Percentiles rank a stretch among this genome's conserved stretches.
phyloP scores from a whole-genome alignment of 805 yeast genomes.

The Zygosaccharomyces rouxii region DNA sequence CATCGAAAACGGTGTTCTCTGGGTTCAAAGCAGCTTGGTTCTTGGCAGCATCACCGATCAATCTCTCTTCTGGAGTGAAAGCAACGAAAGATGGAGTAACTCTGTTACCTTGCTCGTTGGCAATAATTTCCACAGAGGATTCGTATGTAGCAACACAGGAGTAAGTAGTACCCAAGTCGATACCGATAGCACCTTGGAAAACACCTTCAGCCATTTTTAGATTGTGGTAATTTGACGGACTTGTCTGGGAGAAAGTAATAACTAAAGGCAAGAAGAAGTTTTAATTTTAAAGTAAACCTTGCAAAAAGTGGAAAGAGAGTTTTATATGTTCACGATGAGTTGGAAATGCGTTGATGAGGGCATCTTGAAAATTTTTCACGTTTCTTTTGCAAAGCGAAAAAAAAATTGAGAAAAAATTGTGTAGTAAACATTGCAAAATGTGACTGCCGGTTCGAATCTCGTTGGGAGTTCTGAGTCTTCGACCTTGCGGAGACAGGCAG shows the following conservation, averaged over 20 bases:
- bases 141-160: conserved; percentile 79
- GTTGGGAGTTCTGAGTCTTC: background rate
- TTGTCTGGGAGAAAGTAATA: conserved; percentile 7
- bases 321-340: conserved; percentile 15
- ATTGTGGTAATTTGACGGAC: conserved; percentile 19
- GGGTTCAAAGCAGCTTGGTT: conserved; percentile 80
- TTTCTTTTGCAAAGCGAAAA: conserved; percentile 10
- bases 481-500: background rate
- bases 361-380: conserved; percentile 23
- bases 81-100: conserved; percentile 80
- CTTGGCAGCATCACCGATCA: conserved; percentile 80
- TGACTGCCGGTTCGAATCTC: conserved; percentile 7
- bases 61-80: conserved; percentile 72
- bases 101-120: conserved; percentile 84
- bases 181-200: conserved; percentile 99
- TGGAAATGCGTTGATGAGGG: conserved; percentile 6
- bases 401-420: conserved; percentile 1
- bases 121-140: conserved; percentile 72
- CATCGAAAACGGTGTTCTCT: conserved; percentile 73
- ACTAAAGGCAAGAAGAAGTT: conserved; percentile 2
- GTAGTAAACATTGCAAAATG: background rate
- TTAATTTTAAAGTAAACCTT: background rate
- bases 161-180: conserved; percentile 90
- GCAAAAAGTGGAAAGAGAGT: conserved; percentile 6
- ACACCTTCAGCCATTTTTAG: conserved; percentile 91